phyloP scores from a whole-genome alignment of 768 basidiomycete genomes.

The Peribolospora kevripleyi region DNA sequence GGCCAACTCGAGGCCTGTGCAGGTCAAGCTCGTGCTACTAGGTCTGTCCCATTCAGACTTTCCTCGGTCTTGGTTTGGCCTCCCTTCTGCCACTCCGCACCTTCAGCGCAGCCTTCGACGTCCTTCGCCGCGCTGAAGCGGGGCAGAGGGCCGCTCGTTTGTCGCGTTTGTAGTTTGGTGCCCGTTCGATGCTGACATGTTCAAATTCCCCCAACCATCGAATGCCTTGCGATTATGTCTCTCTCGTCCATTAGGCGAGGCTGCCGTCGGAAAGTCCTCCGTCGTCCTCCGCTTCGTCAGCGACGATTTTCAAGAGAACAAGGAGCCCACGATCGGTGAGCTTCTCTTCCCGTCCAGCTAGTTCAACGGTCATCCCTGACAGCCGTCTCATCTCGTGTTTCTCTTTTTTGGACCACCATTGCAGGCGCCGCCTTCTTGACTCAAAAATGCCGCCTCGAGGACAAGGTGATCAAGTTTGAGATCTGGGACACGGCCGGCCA shows the following conservation, averaged over 20 bases:
- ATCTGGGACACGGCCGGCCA: conserved; percentile 94
- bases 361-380: not conserved
- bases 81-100: too few relatives aligned
- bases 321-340: conserved; percentile 85
- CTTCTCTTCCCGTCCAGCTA: not conserved
- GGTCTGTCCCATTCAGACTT: conserved; percentile 29
- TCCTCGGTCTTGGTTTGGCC: too few relatives aligned
- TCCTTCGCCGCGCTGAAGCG: too few relatives aligned
- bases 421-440: conserved; percentile 29
- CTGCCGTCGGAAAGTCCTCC: conserved; percentile 93
- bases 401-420: not conserved
- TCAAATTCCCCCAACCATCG: too few relatives aligned
- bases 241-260: conserved; percentile 42
- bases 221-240: not conserved
- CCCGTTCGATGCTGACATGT: too few relatives aligned
- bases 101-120: too few relatives aligned
- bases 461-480: conserved; percentile 39
- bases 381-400: too few relatives aligned
- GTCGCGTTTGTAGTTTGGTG: too few relatives aligned
- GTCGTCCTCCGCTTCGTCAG: conserved; percentile 86
- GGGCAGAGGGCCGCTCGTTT: too few relatives aligned
- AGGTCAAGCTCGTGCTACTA: conserved; percentile 90
- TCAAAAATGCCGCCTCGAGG: conserved; percentile 84
- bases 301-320: conserved; percentile 97
- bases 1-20: conserved; percentile 36